Evolutionary conservation across 495 filamentous ascomycete genomes (phyloP), one percentile per base, ranked within the genome.

Genomic region (Lophium mytilinum): DNA sequence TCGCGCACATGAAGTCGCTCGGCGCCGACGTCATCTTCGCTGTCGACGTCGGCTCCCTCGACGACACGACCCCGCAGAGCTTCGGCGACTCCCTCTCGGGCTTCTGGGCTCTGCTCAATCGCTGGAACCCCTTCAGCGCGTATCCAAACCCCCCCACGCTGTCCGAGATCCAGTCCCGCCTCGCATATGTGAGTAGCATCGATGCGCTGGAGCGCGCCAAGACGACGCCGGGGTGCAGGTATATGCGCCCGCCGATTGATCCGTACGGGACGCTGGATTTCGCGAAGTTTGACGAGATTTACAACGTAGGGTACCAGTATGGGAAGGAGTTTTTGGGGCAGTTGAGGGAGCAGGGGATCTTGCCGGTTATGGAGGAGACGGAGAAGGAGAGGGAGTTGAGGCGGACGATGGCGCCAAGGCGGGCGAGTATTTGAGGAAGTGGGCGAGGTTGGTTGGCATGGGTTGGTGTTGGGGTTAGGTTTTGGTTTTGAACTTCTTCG

Each of bases 61-160:
- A 97, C 66, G 92, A 97, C 72, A 81, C 90, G 63, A 88, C 83
- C 0, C 93, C 93, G 1, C 94, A 97, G 69, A 74, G 77, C 5
- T 98, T 91, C 68, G 93, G 93, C 35, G 93, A 98, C 72, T 88
- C 87, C 0, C 78, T 98, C 3, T 96, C 90, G n/a, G 93, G 93
- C 9, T 81, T 94, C 68, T 98, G 93, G 93, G 87, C 90, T 0
- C 83, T 90, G 42, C 62, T 91, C 58, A 98, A 98, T 65, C 81
- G 93, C 54, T 98, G 94, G 94, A 98, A 98, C 66, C 91, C 93
- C 0, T 90, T 98, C 68, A 92, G 87, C 0, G 76, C 79, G 1
- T 80, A 80, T 52, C 85, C 92, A 1, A 98, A 97, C 57, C 93
- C 93, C 1, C 94, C 94, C 0, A 97, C 93, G 5, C 76, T 98